Base-by-base conservation (phyloP, 2,329 filamentous ascomycete genomes). In the Arthroderma sp. region DNA sequence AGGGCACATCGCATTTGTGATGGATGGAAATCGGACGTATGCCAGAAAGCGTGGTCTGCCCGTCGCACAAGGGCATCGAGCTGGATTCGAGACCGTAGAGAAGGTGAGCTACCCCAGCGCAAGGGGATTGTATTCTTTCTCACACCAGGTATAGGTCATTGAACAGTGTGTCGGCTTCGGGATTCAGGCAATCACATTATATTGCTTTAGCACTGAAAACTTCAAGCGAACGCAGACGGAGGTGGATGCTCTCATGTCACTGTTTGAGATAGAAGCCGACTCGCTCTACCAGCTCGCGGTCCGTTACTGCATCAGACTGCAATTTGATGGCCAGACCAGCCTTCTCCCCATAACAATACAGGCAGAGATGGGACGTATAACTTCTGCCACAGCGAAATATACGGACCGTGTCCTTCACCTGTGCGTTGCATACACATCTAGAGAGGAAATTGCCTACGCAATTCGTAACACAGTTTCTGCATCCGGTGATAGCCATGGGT, bases 201-300 rank as follows among this genome's bases (percentile, higher is more conserved):
- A 52, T 32, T 33, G 47, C 7, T 52, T 52, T 39, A 52, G 49
- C 30, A 44, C 48, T 9, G 50, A 48, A 10, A 52, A 48, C 30
- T 50, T 52, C 36, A 22, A 52, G 8, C 37, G 50, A 30, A 38
- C 50, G 2, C 36, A 42, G 7, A 42, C 40, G 5, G 40, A 52
- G 37, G 29, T 52, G 28, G 38, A 50, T 30, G 6, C 28, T n/a
- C 15, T 48, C 15, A 48, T 45, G 43, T 10, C 11, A 5, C 11
- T 42, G 10, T 36, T 43, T 11, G 11, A 45, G 10, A 28, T 5
- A 10, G 7, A 36, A 22, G 15, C 15, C 15, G 15, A 22, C 3
- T 22, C 15, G 15, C 15, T 22, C 15, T 22, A 22, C 15, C 15
- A 22, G 15, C 15, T 22, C 15, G 15, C 15, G 3, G 15, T 22